phyloP scores from a whole-genome alignment of 2,329 filamentous ascomycete species.

The Tolypocladium capitatum region DNA sequence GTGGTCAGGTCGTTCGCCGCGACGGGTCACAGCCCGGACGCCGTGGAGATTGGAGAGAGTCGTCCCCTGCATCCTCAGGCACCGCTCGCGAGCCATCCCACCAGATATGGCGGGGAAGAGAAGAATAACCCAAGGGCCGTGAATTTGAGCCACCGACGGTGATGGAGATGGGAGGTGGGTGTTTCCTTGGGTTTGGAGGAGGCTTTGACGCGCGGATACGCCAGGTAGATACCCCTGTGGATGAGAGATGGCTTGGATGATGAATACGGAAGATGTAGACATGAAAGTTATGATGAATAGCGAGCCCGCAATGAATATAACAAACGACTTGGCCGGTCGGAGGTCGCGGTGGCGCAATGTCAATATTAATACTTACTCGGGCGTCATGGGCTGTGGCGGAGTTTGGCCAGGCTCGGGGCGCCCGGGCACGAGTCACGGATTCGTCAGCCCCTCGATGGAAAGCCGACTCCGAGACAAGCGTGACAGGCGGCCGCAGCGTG shows the following conservation, averaged over 20 bases:
- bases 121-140: too few species aligned
- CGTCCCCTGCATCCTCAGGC: neutral
- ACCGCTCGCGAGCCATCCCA: neutral
- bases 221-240: too few species aligned
- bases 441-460: neutral
- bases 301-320: neutral
- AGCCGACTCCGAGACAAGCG: neutral
- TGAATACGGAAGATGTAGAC: too few species aligned
- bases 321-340: neutral
- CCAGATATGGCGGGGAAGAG: neutral
- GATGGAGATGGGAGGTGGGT: too few species aligned
- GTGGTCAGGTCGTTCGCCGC: neutral
- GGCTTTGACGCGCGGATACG: too few species aligned
- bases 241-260: neutral
- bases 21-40: neutral
- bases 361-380: too few species aligned
- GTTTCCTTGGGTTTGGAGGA: too few species aligned
- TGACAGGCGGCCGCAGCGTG: too few species aligned
- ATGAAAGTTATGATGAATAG: too few species aligned
- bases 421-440: neutral
- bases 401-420: too few species aligned
- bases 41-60: conserved; percentile 3
- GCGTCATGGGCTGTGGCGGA: too few species aligned
- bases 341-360: neutral
- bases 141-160: too few species aligned